phyloP scores from a whole-genome alignment of 768 basidiomycete species.

The Cystofilobasidium macerans region DNA sequence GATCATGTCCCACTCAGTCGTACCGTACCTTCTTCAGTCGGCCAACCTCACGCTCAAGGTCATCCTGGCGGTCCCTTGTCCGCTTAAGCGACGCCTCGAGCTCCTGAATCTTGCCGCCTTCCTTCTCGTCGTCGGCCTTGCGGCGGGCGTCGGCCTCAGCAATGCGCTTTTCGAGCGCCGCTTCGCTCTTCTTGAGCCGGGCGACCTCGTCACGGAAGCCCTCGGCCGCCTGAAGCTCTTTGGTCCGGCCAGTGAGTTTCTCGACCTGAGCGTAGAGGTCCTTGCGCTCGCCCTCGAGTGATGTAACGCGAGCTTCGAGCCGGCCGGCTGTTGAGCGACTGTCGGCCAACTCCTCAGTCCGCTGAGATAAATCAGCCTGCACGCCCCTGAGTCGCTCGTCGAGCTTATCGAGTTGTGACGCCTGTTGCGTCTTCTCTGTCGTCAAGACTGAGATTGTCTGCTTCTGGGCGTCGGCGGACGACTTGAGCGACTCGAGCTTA shows the following conservation, averaged over 20 bases:
- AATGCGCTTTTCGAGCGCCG: not conserved
- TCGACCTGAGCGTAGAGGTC: slow-evolving; percentile 12
- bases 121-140: slow-evolving; percentile 13
- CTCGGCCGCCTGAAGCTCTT: slow-evolving; percentile 20
- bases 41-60: slow-evolving; percentile 21
- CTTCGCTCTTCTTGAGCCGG: slow-evolving; percentile 12
- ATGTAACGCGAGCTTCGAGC: slow-evolving; percentile 11
- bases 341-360: slow-evolving; percentile 11
- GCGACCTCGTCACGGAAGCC: slow-evolving; percentile 3
- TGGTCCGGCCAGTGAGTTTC: slow-evolving; percentile 3
- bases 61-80: slow-evolving; percentile 7
- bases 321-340: slow-evolving; percentile 12
- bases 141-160: slow-evolving; percentile 4
- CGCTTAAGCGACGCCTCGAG: slow-evolving; percentile 19
- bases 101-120: slow-evolving; percentile 25
- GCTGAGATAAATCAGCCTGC: not conserved
- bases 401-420: slow-evolving; percentile 46
- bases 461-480: slow-evolving; percentile 34
- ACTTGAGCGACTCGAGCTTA: not conserved
- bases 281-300: slow-evolving; percentile 20
- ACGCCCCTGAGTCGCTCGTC: no score
- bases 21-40: slow-evolving; percentile 16
- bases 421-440: slow-evolving; percentile 55
- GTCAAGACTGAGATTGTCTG: slow-evolving; percentile 69
- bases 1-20: not conserved